These are phyloP conservation scores for Fusarium newnesense DNA, from an alignment of 2,329 filamentous ascomycete genomes.

Conservation along the genomic window DNA sequence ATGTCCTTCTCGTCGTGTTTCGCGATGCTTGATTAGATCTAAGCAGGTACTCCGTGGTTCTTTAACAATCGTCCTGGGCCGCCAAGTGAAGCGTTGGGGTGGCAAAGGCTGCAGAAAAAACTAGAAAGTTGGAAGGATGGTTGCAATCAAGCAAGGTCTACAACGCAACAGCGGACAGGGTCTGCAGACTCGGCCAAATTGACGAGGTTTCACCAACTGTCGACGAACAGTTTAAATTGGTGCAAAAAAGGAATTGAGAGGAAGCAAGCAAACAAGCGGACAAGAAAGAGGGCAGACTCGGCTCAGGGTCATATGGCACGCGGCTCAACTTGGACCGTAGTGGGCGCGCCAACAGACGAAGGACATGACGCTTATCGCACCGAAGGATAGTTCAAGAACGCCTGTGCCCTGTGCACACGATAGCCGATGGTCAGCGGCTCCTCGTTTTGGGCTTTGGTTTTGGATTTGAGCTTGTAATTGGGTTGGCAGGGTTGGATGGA, in stretches of 20 bases:
- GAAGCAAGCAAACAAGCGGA: background rate
- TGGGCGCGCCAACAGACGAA: slow-evolving; percentile 30
- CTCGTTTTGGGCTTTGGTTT: slow-evolving; percentile 8
- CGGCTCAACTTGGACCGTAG: slow-evolving; percentile 29
- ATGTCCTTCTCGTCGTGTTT: background rate
- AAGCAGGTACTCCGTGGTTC: background rate
- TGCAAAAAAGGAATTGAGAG: background rate
- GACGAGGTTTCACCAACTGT: slow-evolving; percentile 5
- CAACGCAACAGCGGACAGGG: slow-evolving; percentile 20
- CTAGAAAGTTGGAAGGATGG: slow-evolving; percentile 26
- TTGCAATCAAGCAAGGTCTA: slow-evolving; percentile 20
- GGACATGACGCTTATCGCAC: slow-evolving; percentile 43
- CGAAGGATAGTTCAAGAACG: slow-evolving; percentile 25
- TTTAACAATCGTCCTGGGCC: slow-evolving; percentile 3
- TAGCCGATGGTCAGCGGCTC: slow-evolving; percentile 33
- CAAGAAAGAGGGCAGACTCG: slow-evolving; percentile 26
- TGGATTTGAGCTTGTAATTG: slow-evolving; percentile 23
- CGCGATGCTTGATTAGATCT: background rate
- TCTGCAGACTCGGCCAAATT: slow-evolving; percentile 13
- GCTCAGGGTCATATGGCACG: slow-evolving; percentile 29
- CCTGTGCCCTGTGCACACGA: slow-evolving; percentile 32
- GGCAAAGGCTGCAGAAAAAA: slow-evolving; percentile 32
- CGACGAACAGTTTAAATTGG: background rate
- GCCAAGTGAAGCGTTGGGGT: slow-evolving; percentile 19
- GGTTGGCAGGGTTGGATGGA: slow-evolving; percentile 16